Percentiles rank a stretch among this genome's conserved stretches.
Evolutionary conservation across 768 basidiomycete species (phyloP).

Genomic region (Exsudoporus frostii): DNA sequence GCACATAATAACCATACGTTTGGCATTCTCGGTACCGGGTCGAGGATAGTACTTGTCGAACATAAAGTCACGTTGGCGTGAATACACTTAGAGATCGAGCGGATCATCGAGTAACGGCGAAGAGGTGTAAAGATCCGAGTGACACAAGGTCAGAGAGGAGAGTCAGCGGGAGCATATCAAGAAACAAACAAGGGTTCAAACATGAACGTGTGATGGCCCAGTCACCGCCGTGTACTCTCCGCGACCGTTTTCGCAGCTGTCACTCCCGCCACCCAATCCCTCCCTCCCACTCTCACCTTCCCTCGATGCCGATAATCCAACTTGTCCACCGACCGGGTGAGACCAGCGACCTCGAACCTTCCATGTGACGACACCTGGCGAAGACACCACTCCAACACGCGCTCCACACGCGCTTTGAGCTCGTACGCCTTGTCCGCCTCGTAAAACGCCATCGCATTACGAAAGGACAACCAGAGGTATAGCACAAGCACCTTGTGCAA

Average conservation of each 20-base stretch:
- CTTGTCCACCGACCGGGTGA: neutral
- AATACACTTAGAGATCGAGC: too few relatives aligned
- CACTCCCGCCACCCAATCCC: constrained; percentile 16
- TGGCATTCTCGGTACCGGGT: too few relatives aligned
- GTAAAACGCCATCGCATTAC: constrained; percentile 64
- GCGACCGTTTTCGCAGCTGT: constrained; percentile 21
- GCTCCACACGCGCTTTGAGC: constrained; percentile 63
- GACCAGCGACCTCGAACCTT: neutral
- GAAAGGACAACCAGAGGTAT: constrained; percentile 83
- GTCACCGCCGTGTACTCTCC: constrained; percentile 5
- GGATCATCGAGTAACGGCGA: too few relatives aligned
- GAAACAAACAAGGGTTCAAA: neutral
- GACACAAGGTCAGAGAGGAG: neutral
- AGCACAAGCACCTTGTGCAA: constrained; percentile 73
- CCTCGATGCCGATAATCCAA: constrained; percentile 24
- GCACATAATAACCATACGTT: too few relatives aligned
- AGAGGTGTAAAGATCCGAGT: too few relatives aligned
- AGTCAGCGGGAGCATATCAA: neutral
- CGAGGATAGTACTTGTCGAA: too few relatives aligned
- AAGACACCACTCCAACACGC: constrained; percentile 63
- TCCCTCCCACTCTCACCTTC: constrained; percentile 10
- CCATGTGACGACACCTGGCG: constrained; percentile 35
- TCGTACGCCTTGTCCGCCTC: constrained; percentile 47
- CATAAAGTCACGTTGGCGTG: too few relatives aligned
- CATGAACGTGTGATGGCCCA: neutral